These are phyloP conservation scores for Diaporthe destruens DNA, from an alignment of 2,329 filamentous ascomycete genomes.

Conservation along the genomic window DNA sequence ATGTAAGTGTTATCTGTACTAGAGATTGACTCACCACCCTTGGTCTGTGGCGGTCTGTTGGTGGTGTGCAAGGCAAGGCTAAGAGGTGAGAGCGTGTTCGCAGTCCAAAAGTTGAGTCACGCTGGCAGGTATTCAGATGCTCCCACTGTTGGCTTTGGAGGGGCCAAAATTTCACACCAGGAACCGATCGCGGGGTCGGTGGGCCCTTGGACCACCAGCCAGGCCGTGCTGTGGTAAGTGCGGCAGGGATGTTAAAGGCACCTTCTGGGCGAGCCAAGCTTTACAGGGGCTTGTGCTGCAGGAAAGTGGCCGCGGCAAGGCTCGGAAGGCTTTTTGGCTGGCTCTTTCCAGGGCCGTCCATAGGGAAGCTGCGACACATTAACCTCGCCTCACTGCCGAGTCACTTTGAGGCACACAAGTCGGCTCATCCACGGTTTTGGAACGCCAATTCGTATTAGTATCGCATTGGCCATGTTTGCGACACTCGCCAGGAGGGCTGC, in stretches of 20 bases:
- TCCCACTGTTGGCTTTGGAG: constrained; percentile 17
- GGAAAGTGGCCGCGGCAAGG: not conserved
- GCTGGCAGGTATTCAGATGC: not conserved
- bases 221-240: constrained; percentile 10
- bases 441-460: too few relatives aligned
- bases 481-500: constrained; percentile 59
- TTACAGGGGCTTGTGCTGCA: constrained; percentile 16
- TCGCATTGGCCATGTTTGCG: constrained; percentile 57
- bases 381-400: not conserved
- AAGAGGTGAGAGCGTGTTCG: not conserved
- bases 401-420: not conserved
- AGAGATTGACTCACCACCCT: constrained; percentile 21
- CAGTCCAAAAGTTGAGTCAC: constrained; percentile 40
- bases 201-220: constrained; percentile 20
- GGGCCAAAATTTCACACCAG: constrained; percentile 41
- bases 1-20: too few relatives aligned
- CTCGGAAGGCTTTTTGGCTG: constrained; percentile 6
- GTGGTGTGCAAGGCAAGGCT: not conserved
- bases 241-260: constrained; percentile 23
- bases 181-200: constrained; percentile 39
- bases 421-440: too few relatives aligned
- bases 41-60: constrained; percentile 17
- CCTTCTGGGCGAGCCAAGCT: constrained; percentile 18
- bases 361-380: not conserved
- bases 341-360: not conserved